phyloP scores from a whole-genome alignment of 2,329 filamentous ascomycete species.

The Cytospora mali region DNA sequence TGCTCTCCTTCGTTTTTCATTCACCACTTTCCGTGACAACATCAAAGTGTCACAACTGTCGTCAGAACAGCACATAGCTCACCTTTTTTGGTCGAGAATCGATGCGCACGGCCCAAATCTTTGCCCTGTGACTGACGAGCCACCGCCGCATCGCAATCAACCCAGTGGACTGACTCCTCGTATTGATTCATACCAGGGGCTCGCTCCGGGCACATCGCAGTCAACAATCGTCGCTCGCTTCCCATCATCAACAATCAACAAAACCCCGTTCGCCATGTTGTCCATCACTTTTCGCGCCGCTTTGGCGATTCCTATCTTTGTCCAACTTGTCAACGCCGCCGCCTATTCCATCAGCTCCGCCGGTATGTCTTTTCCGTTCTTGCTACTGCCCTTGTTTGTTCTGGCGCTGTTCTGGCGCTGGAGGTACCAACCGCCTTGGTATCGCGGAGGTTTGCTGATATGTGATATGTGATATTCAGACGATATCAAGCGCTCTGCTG shows the following conservation, averaged over 20 bases:
- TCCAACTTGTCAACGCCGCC: constrained; percentile 19
- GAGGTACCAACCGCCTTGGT: constrained; percentile 8
- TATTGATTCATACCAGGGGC: background rate
- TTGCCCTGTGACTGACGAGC: background rate
- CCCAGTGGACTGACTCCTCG: background rate
- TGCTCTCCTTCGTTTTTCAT: background rate
- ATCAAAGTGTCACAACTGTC: background rate
- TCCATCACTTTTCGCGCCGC: constrained; percentile 18
- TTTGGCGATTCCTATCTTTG: constrained; percentile 20
- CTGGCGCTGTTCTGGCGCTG: too few species aligned
- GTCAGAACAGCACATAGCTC: background rate
- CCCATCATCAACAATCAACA: background rate
- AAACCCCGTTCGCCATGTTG: constrained; percentile 13
- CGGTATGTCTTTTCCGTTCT: constrained; percentile 14
- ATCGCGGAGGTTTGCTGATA: constrained; percentile 13
- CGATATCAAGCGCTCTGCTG: constrained; percentile 50
- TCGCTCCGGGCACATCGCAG: background rate
- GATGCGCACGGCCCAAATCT: background rate
- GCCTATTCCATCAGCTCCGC: constrained; percentile 22
- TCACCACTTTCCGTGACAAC: background rate
- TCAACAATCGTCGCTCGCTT: constrained; percentile 20
- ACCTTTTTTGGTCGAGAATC: background rate
- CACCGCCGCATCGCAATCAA: background rate
- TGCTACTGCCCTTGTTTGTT: constrained; percentile 1
- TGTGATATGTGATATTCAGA: constrained; percentile 36